These are phyloP conservation scores for Brassica carinata DNA, from an alignment of 345 rosid genomes.

Conservation along the genomic window DNA sequence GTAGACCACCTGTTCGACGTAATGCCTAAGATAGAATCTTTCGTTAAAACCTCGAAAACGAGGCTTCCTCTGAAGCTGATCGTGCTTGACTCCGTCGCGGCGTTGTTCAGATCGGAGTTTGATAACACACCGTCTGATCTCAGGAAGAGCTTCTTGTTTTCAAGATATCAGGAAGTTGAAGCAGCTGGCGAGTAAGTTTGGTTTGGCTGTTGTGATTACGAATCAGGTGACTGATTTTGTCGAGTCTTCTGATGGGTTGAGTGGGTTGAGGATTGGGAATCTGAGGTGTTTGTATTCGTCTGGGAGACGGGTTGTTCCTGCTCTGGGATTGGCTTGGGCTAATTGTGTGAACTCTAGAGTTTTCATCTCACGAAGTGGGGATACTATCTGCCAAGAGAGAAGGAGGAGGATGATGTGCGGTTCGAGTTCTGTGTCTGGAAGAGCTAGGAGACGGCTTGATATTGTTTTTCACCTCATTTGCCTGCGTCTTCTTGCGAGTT, in stretches of 20 bases:
- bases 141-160: slow-evolving; percentile 69
- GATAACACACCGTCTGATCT: slow-evolving; percentile 73
- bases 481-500: slow-evolving; percentile 63
- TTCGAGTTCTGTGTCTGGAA: slow-evolving; percentile 28
- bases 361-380: slow-evolving; percentile 60
- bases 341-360: slow-evolving; percentile 84
- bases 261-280: slow-evolving; percentile 70
- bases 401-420: slow-evolving; percentile 19
- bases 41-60: slow-evolving; percentile 42
- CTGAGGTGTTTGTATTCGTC: slow-evolving; percentile 60
- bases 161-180: slow-evolving; percentile 73
- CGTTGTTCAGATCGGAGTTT: slow-evolving; percentile 80
- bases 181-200: slow-evolving; percentile 62
- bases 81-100: slow-evolving; percentile 84
- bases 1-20: slow-evolving; percentile 74
- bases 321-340: slow-evolving; percentile 82
- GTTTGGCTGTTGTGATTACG: slow-evolving; percentile 71
- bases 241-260: slow-evolving; percentile 57
- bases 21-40: slow-evolving; percentile 64
- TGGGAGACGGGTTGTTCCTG: slow-evolving; percentile 73
- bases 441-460: slow-evolving; percentile 54
- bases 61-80: slow-evolving; percentile 65
- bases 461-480: slow-evolving; percentile 81
- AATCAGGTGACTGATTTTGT: slow-evolving; percentile 87
- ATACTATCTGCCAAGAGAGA: slow-evolving; percentile 29